These are phyloP conservation scores for Oidium heveae DNA, from an alignment of 2,329 filamentous ascomycete genomes.

Conservation along the genomic window DNA sequence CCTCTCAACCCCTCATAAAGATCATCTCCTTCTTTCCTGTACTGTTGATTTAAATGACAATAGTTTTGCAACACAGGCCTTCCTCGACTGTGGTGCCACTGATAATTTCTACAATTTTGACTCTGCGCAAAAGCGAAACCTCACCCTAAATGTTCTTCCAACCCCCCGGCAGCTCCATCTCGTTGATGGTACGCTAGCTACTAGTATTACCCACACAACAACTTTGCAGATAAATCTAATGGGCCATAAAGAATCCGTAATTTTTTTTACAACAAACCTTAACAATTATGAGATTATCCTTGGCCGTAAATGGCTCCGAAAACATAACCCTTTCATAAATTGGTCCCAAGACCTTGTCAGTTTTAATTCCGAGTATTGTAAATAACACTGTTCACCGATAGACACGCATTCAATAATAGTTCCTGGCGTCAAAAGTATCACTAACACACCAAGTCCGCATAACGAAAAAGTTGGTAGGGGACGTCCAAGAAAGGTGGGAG, in stretches of 20 bases:
- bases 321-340: not conserved
- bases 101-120: not conserved
- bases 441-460: not conserved
- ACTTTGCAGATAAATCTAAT: not conserved
- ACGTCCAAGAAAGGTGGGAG: not conserved
- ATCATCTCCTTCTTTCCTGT: not conserved
- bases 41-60: not conserved
- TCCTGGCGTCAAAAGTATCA: no score
- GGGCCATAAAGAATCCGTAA: not conserved
- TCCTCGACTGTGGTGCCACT: not conserved
- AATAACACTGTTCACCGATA: not conserved
- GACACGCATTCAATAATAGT: not conserved
- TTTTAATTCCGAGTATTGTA: not conserved
- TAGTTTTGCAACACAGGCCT: not conserved
- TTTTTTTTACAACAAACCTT: not conserved
- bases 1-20: not conserved
- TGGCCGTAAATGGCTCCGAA: not conserved
- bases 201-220: not conserved
- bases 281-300: not conserved
- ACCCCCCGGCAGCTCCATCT: not conserved
- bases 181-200: not conserved
- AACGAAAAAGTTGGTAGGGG: not conserved
- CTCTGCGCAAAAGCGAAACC: not conserved
- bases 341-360: not conserved
- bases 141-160: not conserved